Conservation (phyloP, 495 filamentous ascomycete species). For the Xylaria nigripes region DNA sequence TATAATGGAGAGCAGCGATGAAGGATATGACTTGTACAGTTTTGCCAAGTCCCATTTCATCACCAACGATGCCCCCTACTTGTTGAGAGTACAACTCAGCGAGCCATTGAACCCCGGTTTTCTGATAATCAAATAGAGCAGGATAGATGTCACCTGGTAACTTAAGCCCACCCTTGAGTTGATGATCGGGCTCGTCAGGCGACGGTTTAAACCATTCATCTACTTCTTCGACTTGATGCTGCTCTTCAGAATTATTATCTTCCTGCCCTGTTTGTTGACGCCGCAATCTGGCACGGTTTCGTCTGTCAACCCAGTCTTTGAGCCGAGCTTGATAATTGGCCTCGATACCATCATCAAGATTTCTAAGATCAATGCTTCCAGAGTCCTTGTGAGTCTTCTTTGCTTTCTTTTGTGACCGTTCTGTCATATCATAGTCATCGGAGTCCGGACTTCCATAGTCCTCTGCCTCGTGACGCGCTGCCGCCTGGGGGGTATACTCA, state of each 20-base stretch:
- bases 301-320: conserved; percentile 59
- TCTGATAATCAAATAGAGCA: conserved; percentile 89
- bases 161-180: conserved; percentile 63
- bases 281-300: conserved; percentile 55
- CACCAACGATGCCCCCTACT: conserved; percentile 89
- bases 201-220: conserved; percentile 83
- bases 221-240: conserved; percentile 32
- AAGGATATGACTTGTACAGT: conserved; percentile 91
- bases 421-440: conserved; percentile 34
- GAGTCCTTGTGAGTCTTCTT: conserved; percentile 38
- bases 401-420: conserved; percentile 25
- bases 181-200: conserved; percentile 65
- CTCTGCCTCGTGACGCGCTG: conserved; percentile 22
- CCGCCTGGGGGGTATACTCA: conserved; percentile 33
- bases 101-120: conserved; percentile 93
- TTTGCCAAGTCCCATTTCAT: conserved; percentile 98
- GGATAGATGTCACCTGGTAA: conserved; percentile 88
- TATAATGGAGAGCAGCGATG: conserved; percentile 83
- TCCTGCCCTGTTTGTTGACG: conserved; percentile 27
- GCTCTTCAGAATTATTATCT: conserved; percentile 29
- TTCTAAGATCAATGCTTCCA: conserved; percentile 58
- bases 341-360: conserved; percentile 89
- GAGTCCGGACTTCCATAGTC: conserved; percentile 25
- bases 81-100: conserved; percentile 82
- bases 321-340: conserved; percentile 70